phyloP scores from a whole-genome alignment of 805 yeast species.

The Saccharomycopsis fibuligera region DNA sequence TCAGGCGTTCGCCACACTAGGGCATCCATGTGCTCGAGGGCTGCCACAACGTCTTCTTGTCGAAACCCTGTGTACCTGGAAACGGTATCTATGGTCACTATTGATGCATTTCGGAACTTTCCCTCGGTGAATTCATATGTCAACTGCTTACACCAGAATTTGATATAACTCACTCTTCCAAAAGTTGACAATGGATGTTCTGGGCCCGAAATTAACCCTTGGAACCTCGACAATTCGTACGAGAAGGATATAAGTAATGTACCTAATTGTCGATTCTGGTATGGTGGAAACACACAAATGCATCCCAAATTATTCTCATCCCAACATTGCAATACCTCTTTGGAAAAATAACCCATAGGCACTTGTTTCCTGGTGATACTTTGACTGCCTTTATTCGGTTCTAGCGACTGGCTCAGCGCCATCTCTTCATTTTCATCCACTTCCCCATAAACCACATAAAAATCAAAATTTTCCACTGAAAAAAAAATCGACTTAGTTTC shows the following conservation, averaged over 20 bases:
- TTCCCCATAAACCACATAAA: constrained; percentile 61
- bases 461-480: constrained; percentile 71
- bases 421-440: not conserved
- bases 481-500: constrained; percentile 88
- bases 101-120: constrained; percentile 26
- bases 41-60: constrained; percentile 50
- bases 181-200: constrained; percentile 84
- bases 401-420: not conserved
- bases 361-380: constrained; percentile 21
- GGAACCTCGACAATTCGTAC: constrained; percentile 64
- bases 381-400: constrained; percentile 1
- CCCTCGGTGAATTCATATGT: constrained; percentile 39
- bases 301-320: constrained; percentile 87
- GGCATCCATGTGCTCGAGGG: constrained; percentile 52
- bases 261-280: constrained; percentile 73
- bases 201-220: constrained; percentile 73
- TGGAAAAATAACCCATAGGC: constrained; percentile 91
- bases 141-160: constrained; percentile 65
- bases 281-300: constrained; percentile 87
- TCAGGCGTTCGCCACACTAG: too few species aligned
- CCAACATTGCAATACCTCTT: constrained; percentile 70
- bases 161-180: constrained; percentile 66
- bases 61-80: constrained; percentile 59
- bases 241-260: constrained; percentile 77
- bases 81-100: constrained; percentile 41